phyloP scores from a whole-genome alignment of 345 rosid species.

The Viola odorata region DNA sequence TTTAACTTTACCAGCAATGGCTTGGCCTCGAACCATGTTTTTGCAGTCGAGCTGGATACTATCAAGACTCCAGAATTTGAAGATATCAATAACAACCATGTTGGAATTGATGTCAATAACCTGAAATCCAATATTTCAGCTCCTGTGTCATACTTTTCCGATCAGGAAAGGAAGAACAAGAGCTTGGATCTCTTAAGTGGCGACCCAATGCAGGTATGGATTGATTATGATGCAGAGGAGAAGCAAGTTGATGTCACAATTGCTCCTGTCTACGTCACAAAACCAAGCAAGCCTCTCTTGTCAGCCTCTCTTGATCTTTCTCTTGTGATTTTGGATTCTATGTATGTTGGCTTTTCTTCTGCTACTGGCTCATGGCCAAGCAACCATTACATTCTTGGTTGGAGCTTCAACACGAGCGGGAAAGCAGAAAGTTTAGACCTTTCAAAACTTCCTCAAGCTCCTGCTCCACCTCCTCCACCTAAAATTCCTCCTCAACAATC shows the following conservation, averaged over 20 bases:
- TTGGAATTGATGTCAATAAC: constrained; percentile 13
- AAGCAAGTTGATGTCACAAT: constrained; percentile 12
- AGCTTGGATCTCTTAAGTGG: constrained; percentile 17
- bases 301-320: constrained; percentile 6
- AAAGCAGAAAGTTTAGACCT: background rate
- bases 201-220: constrained; percentile 11
- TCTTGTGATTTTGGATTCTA: background rate
- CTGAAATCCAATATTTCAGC: constrained; percentile 2
- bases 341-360: constrained; percentile 21
- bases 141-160: constrained; percentile 1
- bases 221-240: constrained; percentile 10
- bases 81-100: constrained; percentile 12
- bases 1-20: constrained; percentile 7
- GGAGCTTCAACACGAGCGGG: constrained; percentile 20
- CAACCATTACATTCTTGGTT: constrained; percentile 16
- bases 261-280: background rate
- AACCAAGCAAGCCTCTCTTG: constrained; percentile 14
- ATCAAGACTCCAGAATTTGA: background rate
- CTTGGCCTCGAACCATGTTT: constrained; percentile 7
- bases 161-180: background rate
- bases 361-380: constrained; percentile 11
- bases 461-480: background rate
- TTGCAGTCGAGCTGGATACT: constrained; percentile 18
- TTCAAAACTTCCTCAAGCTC: constrained; percentile 5
- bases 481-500: background rate